Base-by-base conservation (phyloP, 768 basidiomycete genomes). In the Russula compacta region DNA sequence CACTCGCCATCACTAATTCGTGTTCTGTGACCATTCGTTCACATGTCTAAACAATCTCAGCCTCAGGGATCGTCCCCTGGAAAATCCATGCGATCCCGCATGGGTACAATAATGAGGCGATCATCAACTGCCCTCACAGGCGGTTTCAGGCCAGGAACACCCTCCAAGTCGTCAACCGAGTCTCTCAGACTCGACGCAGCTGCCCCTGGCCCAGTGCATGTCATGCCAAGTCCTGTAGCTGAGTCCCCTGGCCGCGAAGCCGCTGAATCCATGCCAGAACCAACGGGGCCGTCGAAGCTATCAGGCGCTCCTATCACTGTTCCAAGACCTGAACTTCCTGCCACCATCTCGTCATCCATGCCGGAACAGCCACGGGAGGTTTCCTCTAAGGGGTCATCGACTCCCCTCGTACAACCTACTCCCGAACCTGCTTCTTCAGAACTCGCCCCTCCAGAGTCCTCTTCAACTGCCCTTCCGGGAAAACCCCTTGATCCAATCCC, bases 191-290 rank as follows among this genome's bases (percentile, higher is more conserved):
- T 77, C 2, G 73, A 76, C 36, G 68, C 76, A 3, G 56, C 72
- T 8, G 58, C 75, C 43, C 69, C 69, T 47, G 62, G 74, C 12
- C 49, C 69, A 35, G 59, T 67, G 12, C 49, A 67, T 32, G 67
- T 65, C 35, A 69, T 74, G 12, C 84, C 85, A 11, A 85, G 83
- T 62, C 85, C 87, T 3, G 87, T 89, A 60, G 76, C 81, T 1
- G 87, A 89, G 69, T 87, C 84, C 2, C 85, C 86, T 33, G 78
- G 77, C 8, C 78, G 84, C 29, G 83, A 85, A 66, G 79, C 76
- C 9, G 81, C 77, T 14, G 78, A 74, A 3, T 53, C 65, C 39
- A 33, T 60, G 43, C 54, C 65, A 36, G 61, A 57, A 12, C 46
- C 66, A 32, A 60, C 62, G 12, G 68, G 66, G 17, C 71, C 69